Evolutionary conservation across 306 rosid genomes (phyloP).

Genomic region (Ochetophila trinervis): DNA sequence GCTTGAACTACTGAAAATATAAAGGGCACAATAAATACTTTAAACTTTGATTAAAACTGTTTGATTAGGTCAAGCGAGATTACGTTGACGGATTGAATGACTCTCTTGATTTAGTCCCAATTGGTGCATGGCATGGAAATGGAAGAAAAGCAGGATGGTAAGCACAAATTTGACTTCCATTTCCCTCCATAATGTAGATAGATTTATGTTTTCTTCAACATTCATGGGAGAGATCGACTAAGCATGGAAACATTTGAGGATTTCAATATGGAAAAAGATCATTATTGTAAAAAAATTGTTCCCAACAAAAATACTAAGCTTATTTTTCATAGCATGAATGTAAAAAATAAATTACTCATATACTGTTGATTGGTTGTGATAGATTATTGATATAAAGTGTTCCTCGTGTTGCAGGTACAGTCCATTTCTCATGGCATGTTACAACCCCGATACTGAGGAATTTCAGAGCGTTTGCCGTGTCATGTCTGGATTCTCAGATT

Average conservation of each 20-base stretch:
- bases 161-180: constrained; percentile 8
- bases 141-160: constrained; percentile 99
- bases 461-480: constrained; percentile 94
- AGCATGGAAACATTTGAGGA: neutral
- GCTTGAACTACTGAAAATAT: neutral
- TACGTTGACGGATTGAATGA: constrained; percentile 81
- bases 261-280: neutral
- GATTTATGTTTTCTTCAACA: neutral
- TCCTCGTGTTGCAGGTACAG: constrained; percentile 64
- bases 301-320: no score
- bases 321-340: neutral
- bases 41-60: neutral
- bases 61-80: constrained; percentile 77
- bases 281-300: neutral
- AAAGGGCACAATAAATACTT: neutral
- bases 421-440: constrained; percentile 96
- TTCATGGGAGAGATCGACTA: neutral
- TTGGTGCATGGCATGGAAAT: constrained; percentile 97
- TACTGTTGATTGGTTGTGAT: no score
- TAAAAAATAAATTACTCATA: neutral
- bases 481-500: constrained; percentile 91
- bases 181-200: neutral
- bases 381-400: neutral
- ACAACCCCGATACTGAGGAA: constrained; percentile 78
- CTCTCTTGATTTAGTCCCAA: constrained; percentile 88